These are phyloP conservation scores for Mucor indicus DNA, from an alignment of 371 early-diverging fungal genomes.

Conservation along the genomic window DNA sequence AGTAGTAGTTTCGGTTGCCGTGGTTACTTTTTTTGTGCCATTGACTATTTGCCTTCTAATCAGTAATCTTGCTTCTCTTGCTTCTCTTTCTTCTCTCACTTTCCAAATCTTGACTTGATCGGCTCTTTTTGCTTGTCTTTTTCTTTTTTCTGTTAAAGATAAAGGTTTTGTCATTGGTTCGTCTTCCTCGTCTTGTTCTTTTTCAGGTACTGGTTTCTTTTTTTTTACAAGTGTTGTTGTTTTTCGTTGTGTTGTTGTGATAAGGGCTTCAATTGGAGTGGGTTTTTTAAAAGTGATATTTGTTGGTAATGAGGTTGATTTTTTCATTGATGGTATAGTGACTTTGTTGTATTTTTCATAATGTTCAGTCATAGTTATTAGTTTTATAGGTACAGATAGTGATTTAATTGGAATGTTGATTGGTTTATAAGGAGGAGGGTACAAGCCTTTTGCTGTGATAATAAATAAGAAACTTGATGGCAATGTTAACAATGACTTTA, in stretches of 20 bases:
- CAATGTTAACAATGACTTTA: too few relatives aligned
- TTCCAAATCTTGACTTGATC: constrained; percentile 44
- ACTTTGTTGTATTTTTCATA: too few relatives aligned
- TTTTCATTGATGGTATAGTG: too few relatives aligned
- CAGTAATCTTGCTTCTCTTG: constrained; percentile 27
- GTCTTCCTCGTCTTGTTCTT: constrained; percentile 21
- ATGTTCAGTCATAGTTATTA: constrained; percentile 13
- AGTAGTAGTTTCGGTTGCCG: neutral
- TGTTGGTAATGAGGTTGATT: too few relatives aligned
- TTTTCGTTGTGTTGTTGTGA: neutral
- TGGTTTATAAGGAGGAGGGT: constrained; percentile 1
- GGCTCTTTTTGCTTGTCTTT: constrained; percentile 32
- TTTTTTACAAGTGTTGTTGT: neutral
- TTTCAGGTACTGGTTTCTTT: neutral
- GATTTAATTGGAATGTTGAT: constrained; percentile 1
- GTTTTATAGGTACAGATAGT: constrained; percentile 6
- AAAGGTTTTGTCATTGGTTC: constrained; percentile 25
- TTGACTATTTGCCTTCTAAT: constrained; percentile 22
- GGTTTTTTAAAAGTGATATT: too few relatives aligned
- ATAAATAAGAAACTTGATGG: constrained; percentile 5
- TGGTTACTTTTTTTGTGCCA: neutral
- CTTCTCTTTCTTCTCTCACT: constrained; percentile 45
- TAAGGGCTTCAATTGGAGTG: too few relatives aligned
- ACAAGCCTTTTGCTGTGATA: constrained; percentile 9
- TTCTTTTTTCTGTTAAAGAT: constrained; percentile 32